Conservation (phyloP, 805 yeast species). For the Torulaspora delbrueckii region DNA sequence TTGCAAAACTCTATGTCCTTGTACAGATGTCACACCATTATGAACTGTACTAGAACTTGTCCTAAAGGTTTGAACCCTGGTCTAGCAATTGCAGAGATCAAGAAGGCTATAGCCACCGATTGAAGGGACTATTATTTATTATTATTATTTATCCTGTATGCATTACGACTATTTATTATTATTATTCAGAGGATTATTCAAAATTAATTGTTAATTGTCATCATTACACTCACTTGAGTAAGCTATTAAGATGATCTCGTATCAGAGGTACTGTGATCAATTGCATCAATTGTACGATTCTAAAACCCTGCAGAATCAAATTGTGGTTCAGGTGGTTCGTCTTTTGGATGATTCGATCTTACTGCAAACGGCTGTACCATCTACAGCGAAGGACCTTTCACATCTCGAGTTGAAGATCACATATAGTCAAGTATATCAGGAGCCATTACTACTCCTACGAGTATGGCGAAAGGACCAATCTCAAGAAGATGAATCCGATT, state of each 20-base stretch:
- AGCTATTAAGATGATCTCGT: not conserved
- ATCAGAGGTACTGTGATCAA: constrained; percentile 4
- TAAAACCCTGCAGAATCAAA: not conserved
- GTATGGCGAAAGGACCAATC: constrained; percentile 14
- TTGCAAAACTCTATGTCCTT: constrained; percentile 95
- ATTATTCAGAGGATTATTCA: not conserved
- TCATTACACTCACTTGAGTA: not conserved
- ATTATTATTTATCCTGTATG: constrained; percentile 4
- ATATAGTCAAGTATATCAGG: constrained; percentile 22
- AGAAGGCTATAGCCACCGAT: constrained; percentile 84
- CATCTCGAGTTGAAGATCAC: constrained; percentile 18
- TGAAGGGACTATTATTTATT: constrained; percentile 27
- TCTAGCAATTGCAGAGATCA: constrained; percentile 92
- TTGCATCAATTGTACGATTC: constrained; percentile 1
- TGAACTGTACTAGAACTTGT: constrained; percentile 98
- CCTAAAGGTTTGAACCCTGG: constrained; percentile 99
- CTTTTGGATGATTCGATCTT: constrained; percentile 1
- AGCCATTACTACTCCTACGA: constrained; percentile 22
- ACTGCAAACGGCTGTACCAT: constrained; percentile 5
- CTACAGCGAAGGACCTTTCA: constrained; percentile 1
- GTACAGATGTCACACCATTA: constrained; percentile 97
- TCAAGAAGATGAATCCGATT: constrained; percentile 2
- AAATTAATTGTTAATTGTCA: constrained; percentile 5
- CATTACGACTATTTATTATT: constrained; percentile 12
- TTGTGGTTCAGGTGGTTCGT: constrained; percentile 1